Conservation (phyloP, 1,284 basidiomycete genomes). For the Fomitopsis pinicola region DNA sequence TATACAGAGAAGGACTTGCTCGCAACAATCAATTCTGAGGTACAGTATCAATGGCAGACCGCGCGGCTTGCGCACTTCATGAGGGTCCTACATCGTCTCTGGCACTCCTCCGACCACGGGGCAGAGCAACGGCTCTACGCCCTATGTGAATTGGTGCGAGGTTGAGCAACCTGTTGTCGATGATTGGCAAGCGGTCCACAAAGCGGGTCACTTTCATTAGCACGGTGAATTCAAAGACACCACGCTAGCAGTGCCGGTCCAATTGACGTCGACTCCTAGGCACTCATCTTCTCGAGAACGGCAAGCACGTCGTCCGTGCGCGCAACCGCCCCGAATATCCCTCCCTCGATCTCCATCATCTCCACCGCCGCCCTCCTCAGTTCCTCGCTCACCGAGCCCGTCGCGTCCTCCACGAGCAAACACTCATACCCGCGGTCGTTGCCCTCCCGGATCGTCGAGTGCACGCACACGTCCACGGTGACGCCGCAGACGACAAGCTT, state of each 20-base stretch:
- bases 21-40: constrained; percentile 28
- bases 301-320: constrained; percentile 1
- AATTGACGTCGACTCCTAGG: too few species aligned
- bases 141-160: too few species aligned
- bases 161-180: too few species aligned
- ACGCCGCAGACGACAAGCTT: constrained; percentile 8
- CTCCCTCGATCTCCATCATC: constrained; percentile 4
- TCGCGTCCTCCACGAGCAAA: constrained; percentile 7
- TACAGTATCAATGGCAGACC: constrained; percentile 6
- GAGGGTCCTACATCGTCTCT: too few species aligned
- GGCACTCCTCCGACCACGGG: too few species aligned
- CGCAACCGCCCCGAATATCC: constrained; percentile 7
- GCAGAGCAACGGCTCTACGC: too few species aligned
- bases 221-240: too few species aligned
- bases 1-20: constrained; percentile 30
- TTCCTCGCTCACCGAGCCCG: not conserved
- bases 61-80: not conserved
- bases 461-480: constrained; percentile 10
- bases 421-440: constrained; percentile 8
- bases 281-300: not conserved
- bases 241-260: too few species aligned
- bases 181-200: too few species aligned
- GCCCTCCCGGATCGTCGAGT: constrained; percentile 9
- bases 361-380: constrained; percentile 1
- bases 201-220: too few species aligned